phyloP scores from a whole-genome alignment of 2,329 filamentous ascomycete species.

The Aspergillus phoenicis region DNA sequence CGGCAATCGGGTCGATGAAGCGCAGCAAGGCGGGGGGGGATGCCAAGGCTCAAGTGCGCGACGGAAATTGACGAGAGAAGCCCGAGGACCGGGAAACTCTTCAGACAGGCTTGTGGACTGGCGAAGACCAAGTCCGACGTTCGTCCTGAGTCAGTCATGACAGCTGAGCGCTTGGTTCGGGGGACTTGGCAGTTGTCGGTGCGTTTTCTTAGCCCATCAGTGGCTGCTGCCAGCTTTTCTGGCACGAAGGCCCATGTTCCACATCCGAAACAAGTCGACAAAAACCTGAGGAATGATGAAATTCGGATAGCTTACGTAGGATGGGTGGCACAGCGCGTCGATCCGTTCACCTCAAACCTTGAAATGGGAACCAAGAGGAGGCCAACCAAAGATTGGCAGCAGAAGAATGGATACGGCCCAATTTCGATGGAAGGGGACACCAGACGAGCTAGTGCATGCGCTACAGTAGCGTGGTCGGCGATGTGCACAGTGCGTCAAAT shows the following conservation, averaged over 20 bases:
- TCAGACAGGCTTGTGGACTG: too few relatives aligned
- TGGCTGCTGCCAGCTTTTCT: neutral
- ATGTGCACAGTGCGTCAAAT: constrained; percentile 18
- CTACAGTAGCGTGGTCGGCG: constrained; percentile 14
- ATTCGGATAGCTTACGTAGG: constrained; percentile 1
- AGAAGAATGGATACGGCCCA: constrained; percentile 2
- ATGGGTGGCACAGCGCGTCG: neutral
- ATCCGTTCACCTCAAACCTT: neutral
- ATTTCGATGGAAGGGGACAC: neutral
- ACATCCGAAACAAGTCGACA: neutral
- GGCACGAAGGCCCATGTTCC: neutral
- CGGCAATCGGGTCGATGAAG: neutral
- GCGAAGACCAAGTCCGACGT: neutral
- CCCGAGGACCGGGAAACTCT: neutral
- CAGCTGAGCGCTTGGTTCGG: neutral
- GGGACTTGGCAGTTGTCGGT: neutral
- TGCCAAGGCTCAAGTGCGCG: too few relatives aligned
- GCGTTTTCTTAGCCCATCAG: too few relatives aligned
- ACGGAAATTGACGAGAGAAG: neutral
- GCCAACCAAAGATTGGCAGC: neutral
- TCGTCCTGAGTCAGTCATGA: neutral
- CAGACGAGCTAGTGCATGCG: constrained; percentile 6
- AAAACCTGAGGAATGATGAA: constrained; percentile 1
- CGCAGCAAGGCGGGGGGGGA: neutral
- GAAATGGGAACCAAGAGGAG: neutral